Base-by-base conservation (phyloP, 1,139 yeast genomes). In the Debaryomyces coudertii region DNA sequence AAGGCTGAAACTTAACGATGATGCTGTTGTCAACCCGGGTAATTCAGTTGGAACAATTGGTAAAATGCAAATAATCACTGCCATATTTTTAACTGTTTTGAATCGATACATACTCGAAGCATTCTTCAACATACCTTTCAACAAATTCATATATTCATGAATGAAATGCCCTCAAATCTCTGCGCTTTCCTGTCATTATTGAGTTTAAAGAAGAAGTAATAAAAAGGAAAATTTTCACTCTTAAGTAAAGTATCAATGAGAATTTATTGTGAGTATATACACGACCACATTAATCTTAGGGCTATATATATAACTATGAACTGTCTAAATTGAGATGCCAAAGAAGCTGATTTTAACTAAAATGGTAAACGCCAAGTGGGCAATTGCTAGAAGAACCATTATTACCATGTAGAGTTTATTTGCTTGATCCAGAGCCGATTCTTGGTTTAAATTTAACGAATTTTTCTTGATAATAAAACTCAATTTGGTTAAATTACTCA, bases 21-120 rank as follows among this genome's bases (percentile, higher is more conserved):
- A 70, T 79, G 85, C 85, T 64, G 69, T 80, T 83, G 88, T 83
- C 88, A 77, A 82, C 88, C 81, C 74, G 74, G 76, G 65, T 57
- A 61, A 79, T 82, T 83, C 89, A 80, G 89, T 83, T 76, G 89
- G 88, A 83, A 83, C 89, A 83, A 83, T 83, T 83, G 88, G 88
- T 80, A 68, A 63, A 71, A 69, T 62, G 85, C 85, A 81, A 81
- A 79, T 83, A 83, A 83, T 83, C 89, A 80, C 74, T 51, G 87
- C 84, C 63, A 61, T 44, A 36, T 38, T 39, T 37, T 29, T 8
- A 12, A 31, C 16, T 15, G 7, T 20, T 12, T 34, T 15, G 14
- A 16, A 12, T 25, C 30, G 12, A 12, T 25, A 9, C 11, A 16
- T 34, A n/a, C 15, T 30, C 8, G 11, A 8, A 12, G 15, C 9